Conservation (phyloP, 164 flowering plant species). For the Magnolia sinica region DNA sequence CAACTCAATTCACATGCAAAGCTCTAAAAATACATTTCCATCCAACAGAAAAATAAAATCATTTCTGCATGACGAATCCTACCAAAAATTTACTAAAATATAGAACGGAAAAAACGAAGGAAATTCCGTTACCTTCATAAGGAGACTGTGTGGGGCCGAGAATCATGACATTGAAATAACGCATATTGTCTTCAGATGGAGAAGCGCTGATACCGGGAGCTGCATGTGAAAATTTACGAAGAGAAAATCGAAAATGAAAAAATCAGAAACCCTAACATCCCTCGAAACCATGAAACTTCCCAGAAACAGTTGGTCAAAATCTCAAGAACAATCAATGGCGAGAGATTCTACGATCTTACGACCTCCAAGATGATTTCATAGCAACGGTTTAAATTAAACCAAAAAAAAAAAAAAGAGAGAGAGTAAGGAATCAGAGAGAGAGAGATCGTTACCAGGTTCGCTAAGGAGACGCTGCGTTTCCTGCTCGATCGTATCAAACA, state of each 20-base stretch:
- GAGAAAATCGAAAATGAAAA: constrained; percentile 4
- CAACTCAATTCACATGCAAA: background rate
- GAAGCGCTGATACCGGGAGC: constrained; percentile 92
- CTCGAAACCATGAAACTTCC: background rate
- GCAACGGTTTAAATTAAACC: background rate
- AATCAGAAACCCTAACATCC: background rate
- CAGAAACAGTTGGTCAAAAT: background rate
- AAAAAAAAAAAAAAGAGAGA: background rate
- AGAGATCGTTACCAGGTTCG: constrained; percentile 59
- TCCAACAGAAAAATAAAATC: too few relatives aligned
- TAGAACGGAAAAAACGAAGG: background rate
- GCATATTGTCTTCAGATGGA: constrained; percentile 84
- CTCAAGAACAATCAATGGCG: background rate
- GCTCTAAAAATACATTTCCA: background rate
- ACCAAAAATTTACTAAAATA: too few relatives aligned
- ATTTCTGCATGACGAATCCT: background rate
- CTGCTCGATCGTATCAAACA: constrained; percentile 33
- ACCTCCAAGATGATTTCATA: background rate
- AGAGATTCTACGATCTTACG: background rate
- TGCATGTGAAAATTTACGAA: constrained; percentile 19
- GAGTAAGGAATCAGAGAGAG: too few relatives aligned
- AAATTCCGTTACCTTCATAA: constrained; percentile 55
- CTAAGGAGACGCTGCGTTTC: constrained; percentile 91
- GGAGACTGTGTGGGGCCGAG: constrained; percentile 88
- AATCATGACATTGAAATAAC: constrained; percentile 85